Percentiles rank a stretch among this genome's conserved stretches.
Evolutionary conservation across 2,329 filamentous ascomycete species (phyloP).

Genomic region (Arachnopeziza araneosa): DNA sequence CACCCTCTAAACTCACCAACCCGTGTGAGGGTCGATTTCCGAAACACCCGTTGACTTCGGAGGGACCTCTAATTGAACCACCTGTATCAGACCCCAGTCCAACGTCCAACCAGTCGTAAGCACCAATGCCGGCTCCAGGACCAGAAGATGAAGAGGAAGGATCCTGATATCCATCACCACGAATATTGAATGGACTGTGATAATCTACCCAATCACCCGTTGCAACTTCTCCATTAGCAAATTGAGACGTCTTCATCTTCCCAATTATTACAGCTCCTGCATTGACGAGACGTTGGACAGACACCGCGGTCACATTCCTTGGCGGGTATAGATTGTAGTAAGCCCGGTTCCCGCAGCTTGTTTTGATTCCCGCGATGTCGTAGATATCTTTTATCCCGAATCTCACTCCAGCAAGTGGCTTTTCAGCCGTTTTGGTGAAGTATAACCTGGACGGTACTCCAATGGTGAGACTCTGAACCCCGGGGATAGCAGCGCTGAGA

Average conservation of each 20-base stretch:
- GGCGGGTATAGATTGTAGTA: slow-evolving; percentile 49
- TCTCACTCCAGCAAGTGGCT: slow-evolving; percentile 55
- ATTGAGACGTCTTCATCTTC: slow-evolving; percentile 46
- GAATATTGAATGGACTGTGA: slow-evolving; percentile 35
- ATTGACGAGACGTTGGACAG: slow-evolving; percentile 51
- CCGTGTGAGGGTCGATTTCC: slow-evolving; percentile 45
- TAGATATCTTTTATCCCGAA: slow-evolving; percentile 60
- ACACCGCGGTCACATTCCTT: slow-evolving; percentile 40
- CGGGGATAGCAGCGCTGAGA: slow-evolving; percentile 37
- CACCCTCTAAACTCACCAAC: slow-evolving; percentile 40
- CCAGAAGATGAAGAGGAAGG: slow-evolving; percentile 43
- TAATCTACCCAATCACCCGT: slow-evolving; percentile 46
- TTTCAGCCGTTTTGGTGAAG: slow-evolving; percentile 44
- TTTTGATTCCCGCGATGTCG: slow-evolving; percentile 51
- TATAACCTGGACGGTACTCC: slow-evolving; percentile 57
- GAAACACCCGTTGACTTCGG: slow-evolving; percentile 41
- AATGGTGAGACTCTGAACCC: slow-evolving; percentile 37
- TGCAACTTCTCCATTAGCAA: slow-evolving; percentile 36
- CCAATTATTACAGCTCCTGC: slow-evolving; percentile 52
- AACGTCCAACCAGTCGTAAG: slow-evolving; percentile 45
- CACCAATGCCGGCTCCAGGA: slow-evolving; percentile 24
- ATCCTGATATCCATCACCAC: slow-evolving; percentile 44
- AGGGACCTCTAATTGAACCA: slow-evolving; percentile 40
- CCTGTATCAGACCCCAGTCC: slow-evolving; percentile 42
- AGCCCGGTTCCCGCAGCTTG: slow-evolving; percentile 51